Evolutionary conservation across 2,329 filamentous ascomycete genomes (phyloP).

Genomic region (Chrysoporthe austroafricana): DNA sequence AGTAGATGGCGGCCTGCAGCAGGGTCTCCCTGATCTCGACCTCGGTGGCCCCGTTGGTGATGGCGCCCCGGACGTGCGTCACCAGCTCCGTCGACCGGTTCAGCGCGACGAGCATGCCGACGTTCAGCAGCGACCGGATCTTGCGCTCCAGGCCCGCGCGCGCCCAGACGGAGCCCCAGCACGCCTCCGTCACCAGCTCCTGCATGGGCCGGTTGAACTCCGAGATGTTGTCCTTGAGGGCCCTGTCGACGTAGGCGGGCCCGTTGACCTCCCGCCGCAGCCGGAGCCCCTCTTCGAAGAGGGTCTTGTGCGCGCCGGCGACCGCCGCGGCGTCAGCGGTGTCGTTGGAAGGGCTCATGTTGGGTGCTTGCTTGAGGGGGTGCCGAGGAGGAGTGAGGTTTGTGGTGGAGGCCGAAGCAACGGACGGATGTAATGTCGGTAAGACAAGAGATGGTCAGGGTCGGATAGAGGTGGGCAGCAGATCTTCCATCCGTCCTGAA

Average conservation of each 20-base stretch:
- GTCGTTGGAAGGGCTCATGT: slow-evolving; percentile 30
- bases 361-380: not conserved
- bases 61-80: slow-evolving; percentile 64
- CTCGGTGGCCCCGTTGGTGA: slow-evolving; percentile 65
- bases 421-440: not conserved
- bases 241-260: slow-evolving; percentile 61
- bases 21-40: slow-evolving; percentile 65
- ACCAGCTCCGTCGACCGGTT: slow-evolving; percentile 63
- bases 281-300: slow-evolving; percentile 64
- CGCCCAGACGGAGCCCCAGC: slow-evolving; percentile 68
- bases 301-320: slow-evolving; percentile 50
- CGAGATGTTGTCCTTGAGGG: slow-evolving; percentile 58
- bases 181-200: slow-evolving; percentile 65
- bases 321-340: slow-evolving; percentile 32
- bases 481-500: not conserved
- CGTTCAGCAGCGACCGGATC: slow-evolving; percentile 64
- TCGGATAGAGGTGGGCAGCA: not conserved
- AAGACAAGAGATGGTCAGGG: not conserved
- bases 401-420: not conserved
- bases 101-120: slow-evolving; percentile 62
- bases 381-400: not conserved
- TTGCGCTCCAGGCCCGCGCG: slow-evolving; percentile 65
- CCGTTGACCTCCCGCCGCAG: slow-evolving; percentile 64
- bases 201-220: slow-evolving; percentile 65
- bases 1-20: slow-evolving; percentile 49